Evolutionary conservation across 139 green algal genomes (phyloP).

Genomic region (Closterium sp.): DNA sequence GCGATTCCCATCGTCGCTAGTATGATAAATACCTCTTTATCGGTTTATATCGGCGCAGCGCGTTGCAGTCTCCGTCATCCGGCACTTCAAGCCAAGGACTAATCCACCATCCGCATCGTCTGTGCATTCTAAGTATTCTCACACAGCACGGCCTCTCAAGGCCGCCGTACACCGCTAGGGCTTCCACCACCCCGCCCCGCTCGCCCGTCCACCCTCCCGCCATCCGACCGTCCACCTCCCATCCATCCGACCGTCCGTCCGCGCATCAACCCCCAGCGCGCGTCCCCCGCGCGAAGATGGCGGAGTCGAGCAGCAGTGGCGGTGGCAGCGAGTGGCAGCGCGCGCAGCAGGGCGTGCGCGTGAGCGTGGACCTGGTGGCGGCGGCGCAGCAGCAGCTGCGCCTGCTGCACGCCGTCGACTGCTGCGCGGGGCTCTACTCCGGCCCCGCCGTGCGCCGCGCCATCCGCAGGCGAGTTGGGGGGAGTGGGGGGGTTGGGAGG

Average conservation of each 20-base stretch:
- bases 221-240: no score
- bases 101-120: not conserved
- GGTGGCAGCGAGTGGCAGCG: not conserved
- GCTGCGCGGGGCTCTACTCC: conserved; percentile 20
- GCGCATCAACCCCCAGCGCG: no score
- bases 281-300: not conserved
- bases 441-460: conserved; percentile 15
- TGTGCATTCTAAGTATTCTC: no score
- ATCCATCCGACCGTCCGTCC: no score
- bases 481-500: not conserved
- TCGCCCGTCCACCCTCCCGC: no score
- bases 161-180: no score
- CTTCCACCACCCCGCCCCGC: no score
- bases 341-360: not conserved
- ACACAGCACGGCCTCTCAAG: no score
- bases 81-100: no score
- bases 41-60: not conserved
- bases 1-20: not conserved
- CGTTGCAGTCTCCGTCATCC: not conserved
- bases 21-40: not conserved
- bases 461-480: not conserved
- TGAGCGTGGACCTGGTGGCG: conserved; percentile 22
- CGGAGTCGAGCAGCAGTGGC: not conserved
- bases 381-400: conserved; percentile 12
- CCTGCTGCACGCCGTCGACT: conserved; percentile 9